Evolutionary conservation across 2,329 filamentous ascomycete species (phyloP).

Genomic region (Leptoxyphium fumago): DNA sequence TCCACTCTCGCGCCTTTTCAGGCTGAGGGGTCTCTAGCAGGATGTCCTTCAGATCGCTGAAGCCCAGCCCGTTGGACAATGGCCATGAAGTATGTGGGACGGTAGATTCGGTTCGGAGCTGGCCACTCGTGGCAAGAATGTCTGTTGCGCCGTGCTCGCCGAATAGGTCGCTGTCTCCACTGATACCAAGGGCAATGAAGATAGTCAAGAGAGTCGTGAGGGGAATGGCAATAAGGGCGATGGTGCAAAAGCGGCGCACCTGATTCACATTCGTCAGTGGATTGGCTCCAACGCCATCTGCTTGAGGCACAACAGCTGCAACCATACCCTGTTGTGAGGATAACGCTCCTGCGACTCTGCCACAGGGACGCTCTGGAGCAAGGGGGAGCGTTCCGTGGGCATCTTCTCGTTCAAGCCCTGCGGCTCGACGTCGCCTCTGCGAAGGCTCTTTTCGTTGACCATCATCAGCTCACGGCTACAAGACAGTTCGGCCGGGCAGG

Average conservation of each 20-base stretch:
- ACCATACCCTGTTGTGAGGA: slow-evolving; percentile 19
- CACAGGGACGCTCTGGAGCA: slow-evolving; percentile 49
- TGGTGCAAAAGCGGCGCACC: slow-evolving; percentile 51
- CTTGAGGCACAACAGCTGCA: neutral
- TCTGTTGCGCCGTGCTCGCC: slow-evolving; percentile 17
- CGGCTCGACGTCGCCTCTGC: too few relatives aligned
- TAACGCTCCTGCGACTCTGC: slow-evolving; percentile 38
- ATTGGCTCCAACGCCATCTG: slow-evolving; percentile 1
- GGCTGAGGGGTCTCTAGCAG: slow-evolving; percentile 39
- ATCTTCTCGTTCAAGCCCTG: slow-evolving; percentile 14
- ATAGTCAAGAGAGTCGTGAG: slow-evolving; percentile 23
- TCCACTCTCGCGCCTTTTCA: slow-evolving; percentile 35
- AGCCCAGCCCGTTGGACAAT: slow-evolving; percentile 32
- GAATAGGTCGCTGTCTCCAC: slow-evolving; percentile 19
- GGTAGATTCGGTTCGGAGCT: slow-evolving; percentile 5
- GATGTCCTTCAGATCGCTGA: slow-evolving; percentile 40
- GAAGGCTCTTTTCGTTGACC: too few relatives aligned
- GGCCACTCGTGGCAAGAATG: neutral
- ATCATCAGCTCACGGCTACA: too few relatives aligned
- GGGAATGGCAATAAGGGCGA: slow-evolving; percentile 32
- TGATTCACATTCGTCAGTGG: slow-evolving; percentile 2
- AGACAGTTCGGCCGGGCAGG: too few relatives aligned
- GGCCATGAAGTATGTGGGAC: slow-evolving; percentile 26
- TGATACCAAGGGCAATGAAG: slow-evolving; percentile 24
- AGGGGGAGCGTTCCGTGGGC: slow-evolving; percentile 47